Conservation (phyloP, 148 eudicot species). For the Persicaria maculosa region DNA sequence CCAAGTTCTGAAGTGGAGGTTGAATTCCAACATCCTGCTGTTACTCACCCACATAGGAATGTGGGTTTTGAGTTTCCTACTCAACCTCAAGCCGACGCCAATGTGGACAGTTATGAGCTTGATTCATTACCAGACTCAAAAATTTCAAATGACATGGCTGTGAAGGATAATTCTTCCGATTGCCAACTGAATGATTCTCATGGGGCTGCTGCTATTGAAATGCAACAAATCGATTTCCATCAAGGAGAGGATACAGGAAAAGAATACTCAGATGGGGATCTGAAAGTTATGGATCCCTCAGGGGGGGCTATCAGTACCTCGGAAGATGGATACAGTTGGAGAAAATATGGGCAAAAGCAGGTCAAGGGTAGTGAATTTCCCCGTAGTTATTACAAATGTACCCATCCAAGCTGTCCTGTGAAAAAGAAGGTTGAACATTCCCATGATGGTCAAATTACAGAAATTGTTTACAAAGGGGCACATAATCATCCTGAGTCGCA, state of each 20-base stretch:
- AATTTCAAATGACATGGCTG: conserved; percentile 8
- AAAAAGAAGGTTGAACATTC: conserved; percentile 70
- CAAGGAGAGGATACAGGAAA: conserved; percentile 21
- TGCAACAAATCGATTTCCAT: conserved; percentile 20
- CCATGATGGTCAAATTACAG: conserved; percentile 65
- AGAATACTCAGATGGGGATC: conserved; percentile 20
- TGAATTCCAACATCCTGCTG: conserved; percentile 16
- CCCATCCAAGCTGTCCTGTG: conserved; percentile 50
- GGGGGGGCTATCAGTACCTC: conserved; percentile 29
- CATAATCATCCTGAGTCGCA: conserved; percentile 66
- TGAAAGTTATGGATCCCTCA: conserved; percentile 24
- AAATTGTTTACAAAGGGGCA: conserved; percentile 59
- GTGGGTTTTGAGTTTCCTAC: conserved; percentile 21
- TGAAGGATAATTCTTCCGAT: conserved; percentile 16
- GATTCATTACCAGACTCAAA: conserved; percentile 23
- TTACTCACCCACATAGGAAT: conserved; percentile 17
- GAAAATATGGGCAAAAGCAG: conserved; percentile 86
- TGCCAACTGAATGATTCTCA: not conserved
- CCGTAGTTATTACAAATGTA: conserved; percentile 78
- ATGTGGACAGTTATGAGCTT: conserved; percentile 15
- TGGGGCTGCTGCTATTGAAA: conserved; percentile 15
- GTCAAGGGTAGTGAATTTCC: conserved; percentile 86
- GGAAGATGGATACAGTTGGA: conserved; percentile 80
- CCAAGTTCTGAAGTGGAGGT: conserved; percentile 16
- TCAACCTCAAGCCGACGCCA: conserved; percentile 19